These are phyloP conservation scores for Phytomonas francai DNA, from an alignment of 208 protist species.

Conservation along the genomic window DNA sequence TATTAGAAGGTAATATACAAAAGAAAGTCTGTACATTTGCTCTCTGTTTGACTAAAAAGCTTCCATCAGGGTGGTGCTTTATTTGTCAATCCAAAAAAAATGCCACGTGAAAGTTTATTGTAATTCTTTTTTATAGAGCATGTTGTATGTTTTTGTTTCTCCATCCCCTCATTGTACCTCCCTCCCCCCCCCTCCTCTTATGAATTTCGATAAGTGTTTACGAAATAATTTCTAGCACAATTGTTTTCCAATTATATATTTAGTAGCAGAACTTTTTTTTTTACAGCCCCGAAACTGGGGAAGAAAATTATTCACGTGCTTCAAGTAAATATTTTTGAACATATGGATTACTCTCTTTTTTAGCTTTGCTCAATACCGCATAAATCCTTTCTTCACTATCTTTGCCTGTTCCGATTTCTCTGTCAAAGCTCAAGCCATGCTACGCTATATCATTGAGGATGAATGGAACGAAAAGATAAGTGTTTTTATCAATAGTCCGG, in stretches of 20 bases:
- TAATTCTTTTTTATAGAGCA: too few species aligned
- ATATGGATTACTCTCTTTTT: not conserved
- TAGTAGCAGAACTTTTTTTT: not conserved
- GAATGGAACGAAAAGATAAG: not conserved
- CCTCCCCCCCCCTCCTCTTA: too few species aligned
- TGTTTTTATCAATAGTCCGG: not conserved
- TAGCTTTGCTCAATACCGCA: not conserved
- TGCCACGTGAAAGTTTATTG: too few species aligned
- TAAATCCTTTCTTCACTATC: not conserved
- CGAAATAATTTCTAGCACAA: not conserved
- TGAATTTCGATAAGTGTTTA: not conserved
- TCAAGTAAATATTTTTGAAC: not conserved
- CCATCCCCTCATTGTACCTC: too few species aligned
- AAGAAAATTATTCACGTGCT: not conserved
- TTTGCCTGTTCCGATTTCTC: not conserved
- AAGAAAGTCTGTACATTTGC: not conserved
- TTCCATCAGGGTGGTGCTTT: too few species aligned
- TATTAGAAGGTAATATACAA: conserved; percentile 59
- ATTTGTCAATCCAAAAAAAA: too few species aligned
- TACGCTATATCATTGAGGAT: not conserved
- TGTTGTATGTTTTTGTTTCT: too few species aligned
- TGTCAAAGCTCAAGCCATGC: not conserved
- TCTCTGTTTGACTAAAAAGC: not conserved
- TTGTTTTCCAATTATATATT: not conserved
- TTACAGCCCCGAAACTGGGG: not conserved